Evolutionary conservation across 2,329 filamentous ascomycete genomes (phyloP).

Genomic region (Paracamarosporium sp.): DNA sequence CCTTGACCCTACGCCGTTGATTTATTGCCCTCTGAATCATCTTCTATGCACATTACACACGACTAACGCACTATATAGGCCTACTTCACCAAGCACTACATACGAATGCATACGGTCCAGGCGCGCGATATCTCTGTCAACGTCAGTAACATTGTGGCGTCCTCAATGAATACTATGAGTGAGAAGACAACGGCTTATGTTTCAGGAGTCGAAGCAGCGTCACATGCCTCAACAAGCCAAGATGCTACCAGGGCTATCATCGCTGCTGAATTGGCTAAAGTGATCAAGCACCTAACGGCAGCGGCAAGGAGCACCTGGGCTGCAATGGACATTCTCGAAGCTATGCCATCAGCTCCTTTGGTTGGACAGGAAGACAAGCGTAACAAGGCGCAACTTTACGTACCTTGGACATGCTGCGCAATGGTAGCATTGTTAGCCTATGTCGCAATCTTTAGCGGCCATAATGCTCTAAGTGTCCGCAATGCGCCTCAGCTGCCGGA

Average conservation of each 20-base stretch:
- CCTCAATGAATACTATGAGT: slow-evolving; percentile 19
- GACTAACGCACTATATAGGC: not conserved
- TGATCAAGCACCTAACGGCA: slow-evolving; percentile 20
- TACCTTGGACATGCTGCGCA: not conserved
- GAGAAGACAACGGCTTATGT: slow-evolving; percentile 17
- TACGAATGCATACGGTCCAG: not conserved
- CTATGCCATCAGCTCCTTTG: not conserved
- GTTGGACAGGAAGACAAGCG: not conserved
- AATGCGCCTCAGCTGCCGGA: not conserved
- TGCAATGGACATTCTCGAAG: slow-evolving; percentile 19
- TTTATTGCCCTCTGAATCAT: not conserved
- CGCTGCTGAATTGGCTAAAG: slow-evolving; percentile 18
- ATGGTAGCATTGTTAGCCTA: not conserved
- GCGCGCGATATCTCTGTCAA: slow-evolving; percentile 10
- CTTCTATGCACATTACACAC: not conserved
- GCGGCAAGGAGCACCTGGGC: slow-evolving; percentile 21
- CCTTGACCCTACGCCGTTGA: too few relatives aligned
- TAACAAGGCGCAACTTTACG: not conserved
- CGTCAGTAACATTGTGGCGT: slow-evolving; percentile 14
- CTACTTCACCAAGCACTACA: not conserved
- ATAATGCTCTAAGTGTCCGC: not conserved
- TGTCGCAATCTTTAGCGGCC: not conserved
- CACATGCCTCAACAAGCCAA: slow-evolving; percentile 10
- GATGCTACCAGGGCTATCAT: slow-evolving; percentile 12
- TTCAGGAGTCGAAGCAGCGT: slow-evolving; percentile 15